Base-by-base conservation (phyloP, 768 basidiomycete species). In the Candolleomyces aberdarensis region DNA sequence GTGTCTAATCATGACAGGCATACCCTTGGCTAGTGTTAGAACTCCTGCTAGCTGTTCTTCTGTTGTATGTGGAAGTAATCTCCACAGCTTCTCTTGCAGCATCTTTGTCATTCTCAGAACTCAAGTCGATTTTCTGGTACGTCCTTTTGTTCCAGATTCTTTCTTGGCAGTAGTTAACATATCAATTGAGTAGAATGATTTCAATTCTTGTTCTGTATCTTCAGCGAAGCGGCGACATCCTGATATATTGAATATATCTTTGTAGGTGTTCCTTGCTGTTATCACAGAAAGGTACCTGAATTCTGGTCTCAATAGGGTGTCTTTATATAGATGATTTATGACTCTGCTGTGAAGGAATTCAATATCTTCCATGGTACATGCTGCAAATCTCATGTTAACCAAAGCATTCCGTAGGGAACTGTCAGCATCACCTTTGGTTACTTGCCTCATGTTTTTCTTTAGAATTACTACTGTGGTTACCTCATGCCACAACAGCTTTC, bases 391-490 rank as follows among this genome's bases (percentile, higher is more conserved):
- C 36, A 54, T 9, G n/a, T 39, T 36, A n/a, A 5, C 36, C 19
- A 36, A 20, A 4, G 53, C 32, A 8, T 4, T 15, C 32, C 32
- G 31, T 4, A 54, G 10, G 3, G 11, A 4, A 17, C 9, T 19
- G 4, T 39, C 36, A 70, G 65, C 31, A 69, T 61, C 62, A 67
- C 65, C 13, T 66, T 59, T n/a, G 5, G 19, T 57, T 29, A 29
- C 64, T 58, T 75, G 73, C 20, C 74, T 15, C 74, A 75, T 75
- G 60, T 76, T 77, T 56, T 75, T 5, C 20, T 62, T 60, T 10
- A 77, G 59, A 0, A 76, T 72, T 6, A 77, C 72, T 15, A 75
- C 75, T 14, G 67, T 72, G 11, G 71, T 74, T 19, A 77, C 54
- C 57, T 74, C 72, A 60, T 74, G 74, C 76, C 74, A 75, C 3